Evolutionary conservation across 805 yeast species (phyloP), one percentile per base, ranked within the genome.

Genomic region (Isabelozyma pseudorhagii): DNA sequence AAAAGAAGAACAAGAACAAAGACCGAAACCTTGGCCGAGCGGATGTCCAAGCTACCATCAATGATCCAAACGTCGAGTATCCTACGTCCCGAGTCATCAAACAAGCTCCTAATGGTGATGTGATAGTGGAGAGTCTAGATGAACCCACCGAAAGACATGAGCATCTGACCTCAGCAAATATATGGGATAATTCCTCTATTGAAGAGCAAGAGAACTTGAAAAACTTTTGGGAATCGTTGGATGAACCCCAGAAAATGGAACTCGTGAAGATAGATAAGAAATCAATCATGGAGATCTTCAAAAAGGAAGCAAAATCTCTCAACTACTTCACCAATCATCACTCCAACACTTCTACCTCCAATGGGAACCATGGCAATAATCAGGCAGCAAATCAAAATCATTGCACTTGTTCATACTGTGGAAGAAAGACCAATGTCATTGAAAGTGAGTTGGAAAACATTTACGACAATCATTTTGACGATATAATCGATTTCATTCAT

Each of bases 341-440:
- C 40, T 18, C 48, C 25, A 53, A 40, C 42, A 27, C 11, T 17
- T 44, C 45, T 17, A 48, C 40, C 39, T 45, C 31, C 48, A 43
- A 28, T n/a, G 36, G 14, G 13, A 39, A 36, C 13, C 42, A 49
- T 43, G 42, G 53, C 51, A 83, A 82, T 59, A 85, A 82, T 59
- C 74, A 76, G 53, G 69, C 73, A 25, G 64, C 66, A 27, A 21
- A 44, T 15, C 29, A 40, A n/a, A 42, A 48, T 17, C 45, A 55
- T 39, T 91, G 97, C 63, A 77, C 81, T 50, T 92, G 97, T 63
- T 71, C 83, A 4, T 82, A 82, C 15, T 92, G 97, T 69, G 93
- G 92, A 2, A 79, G 88, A 43, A 84, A 87, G 56, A 82, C 85
- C 58, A 67, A 73, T 46, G 82, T 89, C 13, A 79, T 89, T 54